Evolutionary conservation across 768 basidiomycete species (phyloP).

Genomic region (Trametes gibbosa): DNA sequence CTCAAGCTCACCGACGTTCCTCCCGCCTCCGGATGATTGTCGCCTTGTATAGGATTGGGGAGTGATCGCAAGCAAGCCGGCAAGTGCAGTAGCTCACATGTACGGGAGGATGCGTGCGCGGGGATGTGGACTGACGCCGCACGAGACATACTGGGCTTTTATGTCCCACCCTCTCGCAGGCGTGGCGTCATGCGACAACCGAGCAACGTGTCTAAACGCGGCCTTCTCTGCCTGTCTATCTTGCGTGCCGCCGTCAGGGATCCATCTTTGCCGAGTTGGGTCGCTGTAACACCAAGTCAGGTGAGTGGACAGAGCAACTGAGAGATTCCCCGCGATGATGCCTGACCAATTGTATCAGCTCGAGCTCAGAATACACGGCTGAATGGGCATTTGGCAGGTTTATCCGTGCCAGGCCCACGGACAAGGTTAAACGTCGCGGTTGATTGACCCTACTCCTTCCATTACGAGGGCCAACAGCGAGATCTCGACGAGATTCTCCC

Average conservation of each 20-base stretch:
- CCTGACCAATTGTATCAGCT: constrained; percentile 3
- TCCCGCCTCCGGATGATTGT: constrained; percentile 4
- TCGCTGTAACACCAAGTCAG: neutral
- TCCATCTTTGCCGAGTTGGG: neutral
- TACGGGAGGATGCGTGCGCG: constrained; percentile 5
- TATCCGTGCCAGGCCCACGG: constrained; percentile 22
- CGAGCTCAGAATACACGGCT: neutral
- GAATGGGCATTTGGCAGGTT: constrained; percentile 21
- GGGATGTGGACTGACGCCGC: constrained; percentile 11
- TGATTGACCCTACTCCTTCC: constrained; percentile 16
- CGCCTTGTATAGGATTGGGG: constrained; percentile 2
- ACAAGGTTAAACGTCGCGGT: constrained; percentile 27
- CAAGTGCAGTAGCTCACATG: constrained; percentile 1
- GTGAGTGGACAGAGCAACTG: constrained; percentile 9
- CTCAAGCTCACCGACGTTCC: constrained; percentile 5
- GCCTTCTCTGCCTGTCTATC: constrained; percentile 7
- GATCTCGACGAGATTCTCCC: constrained; percentile 27
- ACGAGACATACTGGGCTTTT: constrained; percentile 21
- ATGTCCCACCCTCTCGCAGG: constrained; percentile 23
- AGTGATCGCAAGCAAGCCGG: constrained; percentile 2
- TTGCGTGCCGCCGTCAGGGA: neutral
- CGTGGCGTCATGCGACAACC: constrained; percentile 13
- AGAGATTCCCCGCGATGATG: constrained; percentile 11
- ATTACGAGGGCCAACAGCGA: constrained; percentile 19
- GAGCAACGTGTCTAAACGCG: constrained; percentile 4